A percentile compares a stretch with the other conserved stretches of the same genome.
Evolutionary conservation across 805 yeast species (phyloP).

Genomic region (Schwanniomyces occidentalis): DNA sequence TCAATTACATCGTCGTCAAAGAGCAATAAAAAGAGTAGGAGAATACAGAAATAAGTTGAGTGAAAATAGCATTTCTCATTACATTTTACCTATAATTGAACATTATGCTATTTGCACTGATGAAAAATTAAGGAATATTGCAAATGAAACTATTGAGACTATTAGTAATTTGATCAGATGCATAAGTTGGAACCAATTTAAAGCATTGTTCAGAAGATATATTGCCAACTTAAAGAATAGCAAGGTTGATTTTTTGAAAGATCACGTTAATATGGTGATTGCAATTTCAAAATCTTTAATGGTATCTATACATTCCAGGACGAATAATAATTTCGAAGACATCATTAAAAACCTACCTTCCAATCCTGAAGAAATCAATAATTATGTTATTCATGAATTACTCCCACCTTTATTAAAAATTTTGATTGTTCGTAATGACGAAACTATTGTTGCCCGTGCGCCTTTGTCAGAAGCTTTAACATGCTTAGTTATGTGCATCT

Average conservation of each 20-base stretch:
- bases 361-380: slow-evolving; percentile 25
- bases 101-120: slow-evolving; percentile 66
- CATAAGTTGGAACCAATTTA: slow-evolving; percentile 77
- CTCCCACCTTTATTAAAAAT: slow-evolving; percentile 62
- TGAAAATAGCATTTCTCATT: slow-evolving; percentile 68
- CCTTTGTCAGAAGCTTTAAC: slow-evolving; percentile 82
- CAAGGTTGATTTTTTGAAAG: slow-evolving; percentile 50
- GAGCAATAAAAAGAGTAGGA: slow-evolving; percentile 70
- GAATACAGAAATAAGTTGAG: slow-evolving; percentile 48
- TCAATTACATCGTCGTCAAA: slow-evolving; percentile 81
- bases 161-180: slow-evolving; percentile 58
- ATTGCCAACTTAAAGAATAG: slow-evolving; percentile 42
- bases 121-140: slow-evolving; percentile 55
- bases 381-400: slow-evolving; percentile 53
- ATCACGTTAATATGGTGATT: slow-evolving; percentile 58
- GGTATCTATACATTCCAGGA: slow-evolving; percentile 26
- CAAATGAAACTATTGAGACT: slow-evolving; percentile 64
- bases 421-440: slow-evolving; percentile 68
- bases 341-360: slow-evolving; percentile 27
- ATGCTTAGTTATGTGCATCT: slow-evolving; percentile 61
- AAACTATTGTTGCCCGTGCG: slow-evolving; percentile 71
- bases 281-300: slow-evolving; percentile 53
- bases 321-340: slow-evolving; percentile 14
- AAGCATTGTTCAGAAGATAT: slow-evolving; percentile 72
- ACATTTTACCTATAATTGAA: slow-evolving; percentile 82